A percentile compares a stretch with the other conserved stretches of the same genome.
These are phyloP conservation scores for Blastobotrys peoriensis DNA, from an alignment of 805 yeast species.

Conservation along the genomic window DNA sequence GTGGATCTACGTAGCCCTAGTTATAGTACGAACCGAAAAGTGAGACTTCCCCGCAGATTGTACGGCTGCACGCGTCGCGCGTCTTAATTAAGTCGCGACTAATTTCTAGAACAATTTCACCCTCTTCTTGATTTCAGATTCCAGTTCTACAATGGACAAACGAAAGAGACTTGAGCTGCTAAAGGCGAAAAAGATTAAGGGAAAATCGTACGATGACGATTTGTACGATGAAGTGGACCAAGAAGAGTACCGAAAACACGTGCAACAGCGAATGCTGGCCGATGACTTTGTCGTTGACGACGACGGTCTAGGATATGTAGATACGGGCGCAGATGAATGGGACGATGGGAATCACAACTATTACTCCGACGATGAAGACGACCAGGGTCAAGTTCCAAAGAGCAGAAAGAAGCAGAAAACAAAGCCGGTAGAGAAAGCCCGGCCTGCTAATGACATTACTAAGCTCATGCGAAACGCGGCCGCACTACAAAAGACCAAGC, in stretches of 20 bases:
- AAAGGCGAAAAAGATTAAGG: constrained; percentile 40
- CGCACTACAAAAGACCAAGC: constrained; percentile 31
- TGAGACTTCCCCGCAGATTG: no score
- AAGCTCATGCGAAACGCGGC: constrained; percentile 27
- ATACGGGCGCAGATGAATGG: constrained; percentile 90
- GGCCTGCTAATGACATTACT: constrained; percentile 30
- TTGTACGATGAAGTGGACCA: constrained; percentile 90
- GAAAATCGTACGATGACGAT: constrained; percentile 34
- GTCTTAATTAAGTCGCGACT: no score
- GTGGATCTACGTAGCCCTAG: no score
- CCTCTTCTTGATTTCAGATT: no score
- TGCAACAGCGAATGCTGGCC: constrained; percentile 71
- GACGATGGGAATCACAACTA: constrained; percentile 45
- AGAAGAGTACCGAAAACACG: constrained; percentile 64
- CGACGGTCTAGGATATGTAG: constrained; percentile 89
- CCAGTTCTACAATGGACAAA: no score
- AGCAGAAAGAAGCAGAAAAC: constrained; percentile 29
- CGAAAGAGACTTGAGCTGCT: constrained; percentile 24
- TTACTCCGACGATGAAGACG: constrained; percentile 24
- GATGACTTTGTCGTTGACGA: constrained; percentile 96
- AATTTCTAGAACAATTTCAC: no score
- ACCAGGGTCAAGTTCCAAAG: constrained; percentile 25
- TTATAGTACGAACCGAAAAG: no score
- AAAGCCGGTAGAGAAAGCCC: constrained; percentile 14
- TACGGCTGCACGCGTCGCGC: no score